phyloP scores from a whole-genome alignment of 192 early-diverging fungal species.

The Rhizoclosmatium sp. region DNA sequence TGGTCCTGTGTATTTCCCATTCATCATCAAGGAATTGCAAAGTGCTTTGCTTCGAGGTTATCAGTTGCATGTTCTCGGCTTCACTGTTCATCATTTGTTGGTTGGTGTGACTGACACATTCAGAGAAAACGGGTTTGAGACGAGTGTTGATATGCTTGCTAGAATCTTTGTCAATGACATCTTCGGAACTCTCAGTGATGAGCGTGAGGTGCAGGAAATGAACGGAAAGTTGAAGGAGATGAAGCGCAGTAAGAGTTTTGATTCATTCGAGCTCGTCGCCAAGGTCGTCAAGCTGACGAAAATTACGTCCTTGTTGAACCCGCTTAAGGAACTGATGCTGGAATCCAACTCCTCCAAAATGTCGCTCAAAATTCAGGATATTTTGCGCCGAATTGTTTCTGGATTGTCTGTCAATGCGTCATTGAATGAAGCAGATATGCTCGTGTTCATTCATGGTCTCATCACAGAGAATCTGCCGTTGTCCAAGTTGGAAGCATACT shows the following conservation, averaged over 20 bases:
- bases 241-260: conserved; percentile 82
- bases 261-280: conserved; percentile 87
- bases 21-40: conserved; percentile 86
- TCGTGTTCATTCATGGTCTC: conserved; percentile 85
- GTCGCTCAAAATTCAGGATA: conserved; percentile 79
- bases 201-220: conserved; percentile 91
- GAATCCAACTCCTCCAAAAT: conserved; percentile 83
- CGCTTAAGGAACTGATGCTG: conserved; percentile 86
- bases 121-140: conserved; percentile 74
- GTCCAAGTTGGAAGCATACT: conserved; percentile 61
- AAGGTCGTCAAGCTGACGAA: conserved; percentile 72
- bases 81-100: conserved; percentile 88
- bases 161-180: conserved; percentile 86
- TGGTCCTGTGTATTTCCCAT: conserved; percentile 84
- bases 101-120: conserved; percentile 67
- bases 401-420: conserved; percentile 82
- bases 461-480: conserved; percentile 86
- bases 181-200: conserved; percentile 88
- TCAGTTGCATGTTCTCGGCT: conserved; percentile 94
- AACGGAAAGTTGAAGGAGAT: conserved; percentile 91
- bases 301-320: conserved; percentile 76
- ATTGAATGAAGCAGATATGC: conserved; percentile 69
- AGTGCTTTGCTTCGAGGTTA: conserved; percentile 82
- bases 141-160: conserved; percentile 75
- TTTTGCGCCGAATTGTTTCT: conserved; percentile 74